A percentile compares a stretch with the other conserved stretches of the same genome.
Evolutionary conservation across 768 basidiomycete species (phyloP).

Genomic region (Pleurotus ostreatus): DNA sequence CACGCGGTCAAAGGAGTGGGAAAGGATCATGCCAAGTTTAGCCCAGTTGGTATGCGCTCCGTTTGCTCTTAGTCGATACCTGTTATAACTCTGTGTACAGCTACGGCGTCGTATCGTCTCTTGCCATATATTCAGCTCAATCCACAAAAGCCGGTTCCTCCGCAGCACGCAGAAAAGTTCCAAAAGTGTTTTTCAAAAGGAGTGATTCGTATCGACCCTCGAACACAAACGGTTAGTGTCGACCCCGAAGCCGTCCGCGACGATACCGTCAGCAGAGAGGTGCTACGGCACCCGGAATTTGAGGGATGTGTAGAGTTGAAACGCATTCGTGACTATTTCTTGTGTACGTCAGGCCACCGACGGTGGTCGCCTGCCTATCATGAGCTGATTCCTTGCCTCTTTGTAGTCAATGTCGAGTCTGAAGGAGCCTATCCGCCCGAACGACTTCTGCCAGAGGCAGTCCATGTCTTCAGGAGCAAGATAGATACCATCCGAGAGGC

Average conservation of each 20-base stretch:
- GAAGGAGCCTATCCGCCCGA: slow-evolving; percentile 87
- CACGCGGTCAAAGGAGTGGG: slow-evolving; percentile 93
- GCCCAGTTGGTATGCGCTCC: slow-evolving; percentile 73
- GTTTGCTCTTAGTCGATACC: neutral
- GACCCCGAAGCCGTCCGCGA: slow-evolving; percentile 65
- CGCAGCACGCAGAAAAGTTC: slow-evolving; percentile 77
- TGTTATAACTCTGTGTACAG: slow-evolving; percentile 31
- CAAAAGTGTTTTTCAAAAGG: slow-evolving; percentile 83
- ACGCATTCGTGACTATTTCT: slow-evolving; percentile 86
- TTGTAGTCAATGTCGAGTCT: slow-evolving; percentile 81
- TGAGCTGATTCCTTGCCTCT: slow-evolving; percentile 10
- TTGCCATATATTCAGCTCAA: slow-evolving; percentile 77
- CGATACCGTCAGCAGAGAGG: slow-evolving; percentile 91
- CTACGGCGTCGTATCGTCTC: slow-evolving; percentile 93
- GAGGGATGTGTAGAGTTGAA: slow-evolving; percentile 77
- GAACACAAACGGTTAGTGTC: slow-evolving; percentile 56
- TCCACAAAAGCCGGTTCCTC: slow-evolving; percentile 64
- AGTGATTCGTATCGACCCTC: slow-evolving; percentile 61
- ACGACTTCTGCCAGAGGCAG: slow-evolving; percentile 74
- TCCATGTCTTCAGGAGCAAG: slow-evolving; percentile 81
- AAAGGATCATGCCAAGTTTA: slow-evolving; percentile 95
- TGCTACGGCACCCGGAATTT: slow-evolving; percentile 89
- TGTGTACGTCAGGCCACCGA: slow-evolving; percentile 54
- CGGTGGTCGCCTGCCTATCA: too few relatives aligned
- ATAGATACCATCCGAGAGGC: slow-evolving; percentile 56